Conservation (phyloP, 2,329 filamentous ascomycete species). For the Penicillium sp. region DNA sequence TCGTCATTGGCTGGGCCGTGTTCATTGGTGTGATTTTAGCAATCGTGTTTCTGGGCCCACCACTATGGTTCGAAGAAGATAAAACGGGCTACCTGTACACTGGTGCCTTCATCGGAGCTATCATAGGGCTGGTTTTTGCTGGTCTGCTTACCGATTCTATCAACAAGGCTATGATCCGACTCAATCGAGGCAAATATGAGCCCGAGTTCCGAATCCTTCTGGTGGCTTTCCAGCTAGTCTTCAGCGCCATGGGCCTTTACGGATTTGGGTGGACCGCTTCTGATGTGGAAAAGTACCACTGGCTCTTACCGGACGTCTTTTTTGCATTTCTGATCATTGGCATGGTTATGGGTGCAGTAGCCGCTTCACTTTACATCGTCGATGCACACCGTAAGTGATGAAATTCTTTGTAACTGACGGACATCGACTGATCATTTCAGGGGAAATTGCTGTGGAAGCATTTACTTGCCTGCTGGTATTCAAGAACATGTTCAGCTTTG, state of each 20-base stretch:
- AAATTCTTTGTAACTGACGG: no score
- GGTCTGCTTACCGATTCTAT: slow-evolving; percentile 73
- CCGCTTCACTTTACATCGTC: slow-evolving; percentile 83
- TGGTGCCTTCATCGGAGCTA: slow-evolving; percentile 79
- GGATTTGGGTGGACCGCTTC: slow-evolving; percentile 77
- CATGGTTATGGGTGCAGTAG: slow-evolving; percentile 89
- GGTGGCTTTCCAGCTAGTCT: slow-evolving; percentile 76
- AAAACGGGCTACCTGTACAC: slow-evolving; percentile 85
- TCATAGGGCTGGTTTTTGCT: slow-evolving; percentile 74
- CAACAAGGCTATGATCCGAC: slow-evolving; percentile 67
- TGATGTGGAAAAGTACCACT: slow-evolving; percentile 64
- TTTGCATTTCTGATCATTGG: slow-evolving; percentile 82
- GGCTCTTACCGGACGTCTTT: slow-evolving; percentile 75
- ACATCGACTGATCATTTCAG: slow-evolving; percentile 41
- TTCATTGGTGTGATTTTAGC: slow-evolving; percentile 83
- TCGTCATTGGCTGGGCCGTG: slow-evolving; percentile 93
- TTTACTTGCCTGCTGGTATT: slow-evolving; percentile 90
- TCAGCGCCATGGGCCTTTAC: slow-evolving; percentile 76
- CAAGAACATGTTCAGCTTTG: slow-evolving; percentile 92
- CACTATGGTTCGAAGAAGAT: slow-evolving; percentile 78
- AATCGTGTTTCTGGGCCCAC: slow-evolving; percentile 78
- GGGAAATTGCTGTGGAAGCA: slow-evolving; percentile 78
- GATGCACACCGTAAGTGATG: slow-evolving; percentile 79
- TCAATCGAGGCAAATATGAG: slow-evolving; percentile 82
- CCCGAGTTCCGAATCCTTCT: slow-evolving; percentile 87